Conservation (phyloP, 495 filamentous ascomycete species). For the Lepidopterella palustris region DNA sequence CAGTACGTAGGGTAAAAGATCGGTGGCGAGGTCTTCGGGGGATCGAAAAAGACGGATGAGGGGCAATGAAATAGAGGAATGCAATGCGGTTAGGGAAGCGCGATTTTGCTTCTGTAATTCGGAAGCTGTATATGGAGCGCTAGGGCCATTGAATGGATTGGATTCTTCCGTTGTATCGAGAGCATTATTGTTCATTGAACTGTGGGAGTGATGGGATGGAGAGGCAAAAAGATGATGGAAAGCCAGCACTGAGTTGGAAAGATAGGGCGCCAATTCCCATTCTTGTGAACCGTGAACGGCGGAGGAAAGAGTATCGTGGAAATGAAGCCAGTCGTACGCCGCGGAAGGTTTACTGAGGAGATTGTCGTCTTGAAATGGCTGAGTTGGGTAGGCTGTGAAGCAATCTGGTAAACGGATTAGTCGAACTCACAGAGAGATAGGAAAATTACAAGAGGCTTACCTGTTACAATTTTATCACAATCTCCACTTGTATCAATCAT, state of each 20-base stretch:
- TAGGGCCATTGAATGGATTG: conserved; percentile 70
- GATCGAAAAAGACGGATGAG: conserved; percentile 71
- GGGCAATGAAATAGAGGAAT: conserved; percentile 50
- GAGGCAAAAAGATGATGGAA: conserved; percentile 89
- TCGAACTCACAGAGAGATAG: neutral
- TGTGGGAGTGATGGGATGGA: conserved; percentile 29
- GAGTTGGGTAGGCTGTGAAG: conserved; percentile 75
- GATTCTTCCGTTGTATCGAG: conserved; percentile 30
- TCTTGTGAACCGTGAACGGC: conserved; percentile 70
- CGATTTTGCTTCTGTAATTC: conserved; percentile 68
- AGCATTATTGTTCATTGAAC: neutral
- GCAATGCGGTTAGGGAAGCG: conserved; percentile 47
- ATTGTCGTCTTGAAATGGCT: conserved; percentile 87
- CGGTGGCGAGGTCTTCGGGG: conserved; percentile 63
- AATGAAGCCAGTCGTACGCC: conserved; percentile 92
- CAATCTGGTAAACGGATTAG: conserved; percentile 47
- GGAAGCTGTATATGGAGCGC: conserved; percentile 69
- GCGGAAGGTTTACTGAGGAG: conserved; percentile 78
- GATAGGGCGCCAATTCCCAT: conserved; percentile 81
- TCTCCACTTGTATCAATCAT: conserved; percentile 88
- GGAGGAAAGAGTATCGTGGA: conserved; percentile 76
- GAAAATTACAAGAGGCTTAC: conserved; percentile 27
- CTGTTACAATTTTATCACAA: conserved; percentile 73
- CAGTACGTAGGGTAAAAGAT: conserved; percentile 76
- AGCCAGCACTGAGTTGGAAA: conserved; percentile 75